Base-by-base conservation (phyloP, 2,329 filamentous ascomycete genomes). In the Aaosphaeria arxii region DNA sequence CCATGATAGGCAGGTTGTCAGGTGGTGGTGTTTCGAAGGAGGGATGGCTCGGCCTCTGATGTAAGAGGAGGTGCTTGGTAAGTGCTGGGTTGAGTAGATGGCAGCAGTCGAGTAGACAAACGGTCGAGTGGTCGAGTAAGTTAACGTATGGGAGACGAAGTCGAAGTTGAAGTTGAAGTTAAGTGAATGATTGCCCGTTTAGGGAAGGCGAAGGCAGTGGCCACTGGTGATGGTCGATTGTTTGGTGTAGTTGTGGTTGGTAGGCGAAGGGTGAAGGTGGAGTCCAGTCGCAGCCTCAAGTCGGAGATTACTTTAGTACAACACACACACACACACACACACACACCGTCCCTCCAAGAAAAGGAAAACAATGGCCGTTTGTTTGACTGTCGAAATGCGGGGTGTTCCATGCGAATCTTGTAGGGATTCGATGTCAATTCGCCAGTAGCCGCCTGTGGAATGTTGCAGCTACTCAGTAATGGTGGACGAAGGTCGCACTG, bases 1-100 rank as follows among this genome's bases (percentile, higher is more conserved):
- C 72, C 77, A 79, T 62, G 43, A 45, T 11, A 30, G n/a, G 33
- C 32, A 35, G 9, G 42, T 24, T 42, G 30, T 17, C 6, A 36
- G 33, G 9, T 36, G 33, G 33, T 36, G 17, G 33, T 36, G 33
- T 36, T 11, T 9, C 33, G 9, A 36, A 36, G 33, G 33, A 36
- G 9, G 13, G 13, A 36, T 36, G 17, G 17, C 17, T 24, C 17
- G 17, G 17, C 30, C 24, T 44, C 42, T 39, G 43, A 40, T 38
- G n/a, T 38, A 6, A 5, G 36, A 29, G 40, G 32, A 24, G 17
- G 17, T 24, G 17, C 17, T 24, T 2, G 17, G 17, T 9, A 36
- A 13, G 33, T 36, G 33, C 33, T 9, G n/a, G 33, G 33, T 36
- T 3, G 33, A 36, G n/a, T 13, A 36, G n/a, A 36, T 13, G n/a